phyloP scores from a whole-genome alignment of 1,284 basidiomycete genomes.

The Vanrija sp. region DNA sequence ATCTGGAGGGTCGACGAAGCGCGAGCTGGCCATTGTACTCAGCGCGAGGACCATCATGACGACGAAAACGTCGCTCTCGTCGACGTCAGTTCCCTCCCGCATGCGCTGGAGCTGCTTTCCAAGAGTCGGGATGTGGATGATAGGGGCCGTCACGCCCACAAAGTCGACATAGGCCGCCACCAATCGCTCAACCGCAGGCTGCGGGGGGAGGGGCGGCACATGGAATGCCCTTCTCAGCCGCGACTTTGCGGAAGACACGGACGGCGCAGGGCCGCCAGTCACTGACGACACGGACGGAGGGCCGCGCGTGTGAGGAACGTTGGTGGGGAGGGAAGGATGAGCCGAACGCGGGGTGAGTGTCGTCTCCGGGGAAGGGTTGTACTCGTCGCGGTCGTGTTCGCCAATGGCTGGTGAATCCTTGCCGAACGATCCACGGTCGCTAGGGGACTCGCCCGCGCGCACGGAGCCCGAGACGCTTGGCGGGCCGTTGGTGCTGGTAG shows the following conservation, averaged over 20 bases:
- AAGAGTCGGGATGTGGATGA: conserved; percentile 49
- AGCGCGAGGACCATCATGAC: conserved; percentile 51
- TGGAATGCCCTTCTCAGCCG: conserved; percentile 28
- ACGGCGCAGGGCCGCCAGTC: not conserved
- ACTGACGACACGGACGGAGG: conserved; percentile 13
- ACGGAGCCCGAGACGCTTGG: conserved; percentile 15
- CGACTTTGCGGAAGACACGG: conserved; percentile 7
- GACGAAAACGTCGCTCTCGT: conserved; percentile 48
- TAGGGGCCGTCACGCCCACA: conserved; percentile 49
- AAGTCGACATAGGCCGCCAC: conserved; percentile 51
- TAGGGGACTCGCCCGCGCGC: conserved; percentile 17
- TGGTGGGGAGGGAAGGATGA: conserved; percentile 1
- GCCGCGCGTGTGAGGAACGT: conserved; percentile 2
- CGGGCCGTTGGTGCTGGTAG: conserved; percentile 12
- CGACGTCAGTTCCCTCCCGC: conserved; percentile 38
- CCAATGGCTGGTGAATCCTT: conserved; percentile 13
- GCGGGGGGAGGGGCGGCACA: conserved; percentile 48
- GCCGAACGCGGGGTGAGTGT: conserved; percentile 20
- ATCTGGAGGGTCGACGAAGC: conserved; percentile 49
- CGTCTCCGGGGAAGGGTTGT: conserved; percentile 12
- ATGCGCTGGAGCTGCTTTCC: conserved; percentile 45
- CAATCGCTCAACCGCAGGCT: conserved; percentile 48
- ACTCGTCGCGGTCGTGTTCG: conserved; percentile 12
- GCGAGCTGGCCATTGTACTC: conserved; percentile 49
- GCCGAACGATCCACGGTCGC: conserved; percentile 13